Base-by-base conservation (phyloP, 225 moss, liverwort and hornwort species). In the Thuidium tamariscinum region DNA sequence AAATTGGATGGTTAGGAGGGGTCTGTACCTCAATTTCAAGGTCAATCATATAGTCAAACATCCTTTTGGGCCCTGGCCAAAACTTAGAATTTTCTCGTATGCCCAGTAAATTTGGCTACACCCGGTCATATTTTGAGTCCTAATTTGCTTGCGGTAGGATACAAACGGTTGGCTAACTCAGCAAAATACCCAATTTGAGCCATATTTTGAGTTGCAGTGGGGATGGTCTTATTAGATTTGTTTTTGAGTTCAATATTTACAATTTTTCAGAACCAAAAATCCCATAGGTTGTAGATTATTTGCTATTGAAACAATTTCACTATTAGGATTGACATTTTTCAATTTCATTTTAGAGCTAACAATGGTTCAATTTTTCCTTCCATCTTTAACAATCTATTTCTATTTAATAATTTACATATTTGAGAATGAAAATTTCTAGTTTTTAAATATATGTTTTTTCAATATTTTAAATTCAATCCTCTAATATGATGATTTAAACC, bases 231-330 rank as follows among this genome's bases (percentile, higher is more conserved):
- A 71, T 16, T 44, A 2, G 2, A 42, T 71, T 71, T 5, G n/a
- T 27, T 71, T 68, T 9, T 42, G 0, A 42, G 9, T 2, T 70
- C 9, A 9, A 26, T 42, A 15, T 26, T 42, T 4, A 26, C 3
- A 71, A 42, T 16, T 71, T 71, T 44, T 29, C 44, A 44, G 42
- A 44, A 42, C 3, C 15, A 25, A 37, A 42, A 4, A 2, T 42
- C 1, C 44, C 25, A 26, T 42, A 6, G 14, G 3, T 0, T 13
- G 3, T 44, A 29, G 3, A 11, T 10, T 46, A 30, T 0, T 30
- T 46, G 10, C 6, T 48, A 48, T 3, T n/a, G n/a, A n/a, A 30
- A 46, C 3, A 29, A 17, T 42, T 5, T 72, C 30, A 72, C 2
- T 2, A 1, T 4, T 30, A 48, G 7, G 1, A 72, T 48, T 72